phyloP scores from a whole-genome alignment of 805 yeast genomes.

The Metschnikowia drakensbergensis region DNA sequence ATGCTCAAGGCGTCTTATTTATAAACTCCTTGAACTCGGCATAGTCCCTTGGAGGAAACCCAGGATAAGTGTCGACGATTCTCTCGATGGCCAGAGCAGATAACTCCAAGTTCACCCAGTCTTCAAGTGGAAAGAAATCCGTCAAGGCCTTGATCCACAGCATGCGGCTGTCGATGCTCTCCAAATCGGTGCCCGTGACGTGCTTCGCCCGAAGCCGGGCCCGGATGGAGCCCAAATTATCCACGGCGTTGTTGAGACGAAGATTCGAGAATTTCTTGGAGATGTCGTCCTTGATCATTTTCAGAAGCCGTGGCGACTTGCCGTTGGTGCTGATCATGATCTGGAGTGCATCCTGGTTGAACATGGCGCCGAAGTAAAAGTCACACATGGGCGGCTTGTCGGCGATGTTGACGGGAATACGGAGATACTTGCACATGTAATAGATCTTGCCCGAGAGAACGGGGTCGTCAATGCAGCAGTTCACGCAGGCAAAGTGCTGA shows the following conservation, averaged over 20 bases:
- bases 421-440: slow-evolving; percentile 39
- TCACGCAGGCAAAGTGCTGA: slow-evolving; percentile 56
- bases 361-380: slow-evolving; percentile 79
- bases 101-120: slow-evolving; percentile 51
- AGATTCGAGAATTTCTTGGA: slow-evolving; percentile 42
- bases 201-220: slow-evolving; percentile 43
- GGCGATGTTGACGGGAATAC: slow-evolving; percentile 71
- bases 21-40: slow-evolving; percentile 14
- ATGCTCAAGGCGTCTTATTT: neutral
- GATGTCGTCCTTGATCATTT: slow-evolving; percentile 48
- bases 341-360: slow-evolving; percentile 67
- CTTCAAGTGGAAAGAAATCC: slow-evolving; percentile 52
- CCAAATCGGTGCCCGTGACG: slow-evolving; percentile 43
- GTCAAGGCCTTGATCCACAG: slow-evolving; percentile 65
- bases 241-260: slow-evolving; percentile 58
- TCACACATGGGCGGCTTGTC: slow-evolving; percentile 84
- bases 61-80: slow-evolving; percentile 49
- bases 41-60: slow-evolving; percentile 40
- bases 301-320: slow-evolving; percentile 71
- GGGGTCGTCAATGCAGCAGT: slow-evolving; percentile 75
- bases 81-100: slow-evolving; percentile 25
- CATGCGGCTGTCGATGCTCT: slow-evolving; percentile 59
- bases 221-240: slow-evolving; percentile 56
- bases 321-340: slow-evolving; percentile 84
- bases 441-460: slow-evolving; percentile 54